A percentile compares a stretch with the other conserved stretches of the same genome.
Evolutionary conservation across 2,329 filamentous ascomycete genomes (phyloP).

Genomic region (Nemania diffusa): DNA sequence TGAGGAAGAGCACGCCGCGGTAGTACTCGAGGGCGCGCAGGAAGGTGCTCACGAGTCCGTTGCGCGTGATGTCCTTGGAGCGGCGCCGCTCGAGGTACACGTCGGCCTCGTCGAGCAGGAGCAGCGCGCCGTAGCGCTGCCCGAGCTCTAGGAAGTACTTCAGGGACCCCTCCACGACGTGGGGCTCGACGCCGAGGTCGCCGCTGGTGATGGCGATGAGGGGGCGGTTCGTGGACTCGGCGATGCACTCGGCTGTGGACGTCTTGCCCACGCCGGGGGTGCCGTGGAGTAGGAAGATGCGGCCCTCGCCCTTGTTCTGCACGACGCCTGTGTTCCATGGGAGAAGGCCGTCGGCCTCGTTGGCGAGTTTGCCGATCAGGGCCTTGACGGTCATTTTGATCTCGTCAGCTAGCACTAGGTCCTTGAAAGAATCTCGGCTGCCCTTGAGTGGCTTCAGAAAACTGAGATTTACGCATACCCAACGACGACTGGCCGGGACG

Average conservation of each 20-base stretch:
- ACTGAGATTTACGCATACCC: too few relatives aligned
- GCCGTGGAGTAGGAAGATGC: slow-evolving; percentile 63
- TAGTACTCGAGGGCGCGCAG: slow-evolving; percentile 64
- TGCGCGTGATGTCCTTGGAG: slow-evolving; percentile 56
- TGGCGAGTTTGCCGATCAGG: too few relatives aligned
- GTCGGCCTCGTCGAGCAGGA: slow-evolving; percentile 69
- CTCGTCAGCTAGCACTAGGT: too few relatives aligned
- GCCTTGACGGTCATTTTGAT: too few relatives aligned
- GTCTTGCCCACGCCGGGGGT: slow-evolving; percentile 66
- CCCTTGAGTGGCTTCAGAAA: too few relatives aligned
- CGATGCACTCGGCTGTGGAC: slow-evolving; percentile 65
- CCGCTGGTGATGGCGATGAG: slow-evolving; percentile 63
- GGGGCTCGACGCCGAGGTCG: slow-evolving; percentile 56
- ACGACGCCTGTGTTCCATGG: too few relatives aligned
- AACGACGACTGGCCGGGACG: too few relatives aligned
- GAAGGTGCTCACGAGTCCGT: slow-evolving; percentile 61
- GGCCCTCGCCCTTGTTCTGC: slow-evolving; percentile 62
- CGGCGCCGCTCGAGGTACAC: slow-evolving; percentile 67
- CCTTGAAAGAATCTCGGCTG: too few relatives aligned
- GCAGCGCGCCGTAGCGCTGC: slow-evolving; percentile 60
- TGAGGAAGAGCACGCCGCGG: slow-evolving; percentile 61
- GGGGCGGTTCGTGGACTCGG: slow-evolving; percentile 61
- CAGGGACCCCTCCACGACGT: slow-evolving; percentile 55
- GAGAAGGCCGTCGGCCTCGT: too few relatives aligned
- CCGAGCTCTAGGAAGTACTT: slow-evolving; percentile 61